Base-by-base conservation (phyloP, 768 basidiomycete species). In the Sporobolomyces phaffii region DNA sequence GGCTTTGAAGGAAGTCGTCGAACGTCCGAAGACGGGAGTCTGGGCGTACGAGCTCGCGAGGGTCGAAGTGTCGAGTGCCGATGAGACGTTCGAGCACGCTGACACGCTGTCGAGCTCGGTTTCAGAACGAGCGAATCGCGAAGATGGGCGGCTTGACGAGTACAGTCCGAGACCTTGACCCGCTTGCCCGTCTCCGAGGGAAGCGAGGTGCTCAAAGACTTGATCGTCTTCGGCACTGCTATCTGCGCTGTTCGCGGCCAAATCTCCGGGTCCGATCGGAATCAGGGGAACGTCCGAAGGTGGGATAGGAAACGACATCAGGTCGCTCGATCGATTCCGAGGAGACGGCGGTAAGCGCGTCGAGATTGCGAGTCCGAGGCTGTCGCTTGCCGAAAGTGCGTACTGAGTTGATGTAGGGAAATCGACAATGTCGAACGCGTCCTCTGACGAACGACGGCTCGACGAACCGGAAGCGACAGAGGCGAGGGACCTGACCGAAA, bases 361-460 rank as follows among this genome's bases (percentile, higher is more conserved):
- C 1, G 20, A 26, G 33, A 15, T 36, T 28, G 47, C 50, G 53
- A 43, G 48, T 1, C 36, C 36, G 22, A 52, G 58, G 22, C 40
- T 36, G 45, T 50, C 33, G 31, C 28, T 33, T 9, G 62, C 22
- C 22, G 40, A 13, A 60, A 57, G 38, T 2, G 22, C 15, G n/a
- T n/a, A n/a, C n/a, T n/a, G n/a, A 40, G 11, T 45, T 60, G 60
- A 65, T 24, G 6, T 60, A 54, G 10, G 60, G 64, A 22, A 65
- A 70, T 70, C 69, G 64, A 64, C 64, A 26, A 70, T 62, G 50
- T 70, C 61, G 60, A 70, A 70, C 0, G 62, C 62, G 62, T 69
- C 68, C 14, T 69, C 68, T 1, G 61, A 62, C 5, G 60, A 61
- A 36, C 57, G 20, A 34, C n/a, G 56, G 13, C 15, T 57, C 4